Base-by-base conservation (phyloP, 805 yeast genomes). In the Wickerhamomyces tratensis region DNA sequence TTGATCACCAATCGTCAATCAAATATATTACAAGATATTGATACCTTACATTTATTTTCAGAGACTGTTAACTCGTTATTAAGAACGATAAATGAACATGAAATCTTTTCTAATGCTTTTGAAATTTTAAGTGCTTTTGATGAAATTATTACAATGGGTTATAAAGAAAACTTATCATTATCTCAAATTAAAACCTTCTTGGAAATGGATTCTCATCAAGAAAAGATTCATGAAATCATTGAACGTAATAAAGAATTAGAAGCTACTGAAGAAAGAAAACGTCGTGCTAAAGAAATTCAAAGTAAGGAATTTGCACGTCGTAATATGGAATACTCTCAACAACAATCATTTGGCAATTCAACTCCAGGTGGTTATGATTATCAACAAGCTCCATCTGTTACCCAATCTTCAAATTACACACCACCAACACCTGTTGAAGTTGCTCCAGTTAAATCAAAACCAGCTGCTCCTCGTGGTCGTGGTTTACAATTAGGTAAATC, bases 131-230 rank as follows among this genome's bases (percentile, higher is more conserved):
- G 84, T 57, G 94, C 97, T 4, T 91, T 93, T 57, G 98, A 93
- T 62, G 98, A 93, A 65, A 85, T 93, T 43, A 79, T 93, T 52
- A 79, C 79, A 41, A 70, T 86, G 65, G 98, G 98, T 14, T 87
- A 82, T 68, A 79, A 86, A 50, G 99, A 93, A 62, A 84, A 87
- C 63, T 68, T 91, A 50, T 77, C 93, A 1, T 61, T 82, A 49
- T 62, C 79, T 46, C 98, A 93, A 67, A 84, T 93, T 49, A 79
- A 77, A 61, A 86, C 94, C 11, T 91, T 86, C 65, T 70, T 93
- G 68, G 91, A 87, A 59, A 91, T 93, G 98, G 98, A 93, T 65
- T 85, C 95, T 36, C 97, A 93, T 62, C 98, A 93, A 66, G 99
- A 93, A 67, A 91, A 86, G 71, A 91, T 94, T 58, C 98, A 93